phyloP scores from a whole-genome alignment of 169 alveolate species.

The Plasmodium berghei region DNA sequence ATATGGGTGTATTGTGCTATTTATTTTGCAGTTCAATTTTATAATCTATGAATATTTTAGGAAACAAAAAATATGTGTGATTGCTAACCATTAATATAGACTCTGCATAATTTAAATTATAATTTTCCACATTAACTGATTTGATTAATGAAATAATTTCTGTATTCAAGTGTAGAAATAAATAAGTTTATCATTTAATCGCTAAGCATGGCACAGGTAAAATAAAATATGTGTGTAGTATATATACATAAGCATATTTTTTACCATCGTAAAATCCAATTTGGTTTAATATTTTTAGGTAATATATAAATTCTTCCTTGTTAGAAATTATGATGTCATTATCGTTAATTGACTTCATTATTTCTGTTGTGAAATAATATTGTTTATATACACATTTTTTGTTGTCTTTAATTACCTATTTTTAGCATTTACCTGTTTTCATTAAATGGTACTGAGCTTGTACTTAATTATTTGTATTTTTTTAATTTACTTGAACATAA shows the following conservation, averaged over 20 bases:
- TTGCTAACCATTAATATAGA: constrained; percentile 52
- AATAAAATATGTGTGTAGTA: constrained; percentile 10
- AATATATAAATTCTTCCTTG: constrained; percentile 69
- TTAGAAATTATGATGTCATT: constrained; percentile 22
- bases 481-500: constrained; percentile 4
- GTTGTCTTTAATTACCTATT: no score
- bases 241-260: not conserved
- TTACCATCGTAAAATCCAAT: constrained; percentile 75
- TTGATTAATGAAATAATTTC: constrained; percentile 51
- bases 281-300: constrained; percentile 58
- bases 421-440: no score
- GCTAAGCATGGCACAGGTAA: not conserved
- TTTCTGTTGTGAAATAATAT: constrained; percentile 1
- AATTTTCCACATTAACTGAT: constrained; percentile 40
- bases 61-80: not conserved
- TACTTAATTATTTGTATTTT: not conserved
- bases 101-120: constrained; percentile 55
- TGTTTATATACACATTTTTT: constrained; percentile 4
- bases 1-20: no score
- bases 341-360: constrained; percentile 53
- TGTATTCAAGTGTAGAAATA: constrained; percentile 3
- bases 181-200: constrained; percentile 11
- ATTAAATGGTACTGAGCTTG: no score
- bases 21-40: no score
- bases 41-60: no score